These are phyloP conservation scores for Elsinoe ampelina DNA, from an alignment of 2,329 filamentous ascomycete genomes.

Conservation along the genomic window DNA sequence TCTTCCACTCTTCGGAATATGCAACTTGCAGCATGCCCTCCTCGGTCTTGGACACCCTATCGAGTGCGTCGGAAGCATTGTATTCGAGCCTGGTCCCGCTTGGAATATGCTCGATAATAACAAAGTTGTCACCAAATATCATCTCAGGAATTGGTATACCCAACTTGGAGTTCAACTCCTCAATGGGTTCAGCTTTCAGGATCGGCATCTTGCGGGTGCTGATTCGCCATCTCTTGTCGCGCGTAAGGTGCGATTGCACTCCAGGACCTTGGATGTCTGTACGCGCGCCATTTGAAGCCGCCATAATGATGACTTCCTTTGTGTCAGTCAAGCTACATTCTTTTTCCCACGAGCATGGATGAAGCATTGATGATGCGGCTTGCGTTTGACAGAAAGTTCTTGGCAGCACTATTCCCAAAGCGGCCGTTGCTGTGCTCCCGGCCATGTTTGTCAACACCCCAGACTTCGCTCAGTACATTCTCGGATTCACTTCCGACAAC, in stretches of 20 bases:
- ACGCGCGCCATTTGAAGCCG: conserved; percentile 44
- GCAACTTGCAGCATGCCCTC: conserved; percentile 85
- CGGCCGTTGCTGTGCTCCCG: background rate
- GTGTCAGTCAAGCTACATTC: background rate
- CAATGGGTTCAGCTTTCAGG: conserved; percentile 82
- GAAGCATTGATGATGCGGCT: conserved; percentile 1
- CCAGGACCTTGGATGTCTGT: conserved; percentile 13
- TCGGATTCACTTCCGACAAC: background rate
- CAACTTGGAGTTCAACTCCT: conserved; percentile 67
- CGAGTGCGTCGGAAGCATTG: conserved; percentile 76
- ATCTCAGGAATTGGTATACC: conserved; percentile 91
- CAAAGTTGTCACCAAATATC: conserved; percentile 96
- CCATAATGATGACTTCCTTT: background rate
- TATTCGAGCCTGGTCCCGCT: conserved; percentile 74
- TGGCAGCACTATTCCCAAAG: background rate
- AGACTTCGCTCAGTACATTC: too few relatives aligned
- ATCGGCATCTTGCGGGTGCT: conserved; percentile 86
- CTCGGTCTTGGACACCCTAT: conserved; percentile 89
- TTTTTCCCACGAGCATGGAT: background rate
- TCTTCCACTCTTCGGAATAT: conserved; percentile 82
- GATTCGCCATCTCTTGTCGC: conserved; percentile 40
- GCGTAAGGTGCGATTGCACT: conserved; percentile 20
- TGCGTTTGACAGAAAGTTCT: background rate
- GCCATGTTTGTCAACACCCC: background rate
- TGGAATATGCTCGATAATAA: conserved; percentile 62